These are phyloP conservation scores for Obelidium mucronatum DNA, from an alignment of 192 early-diverging fungal species.

Conservation along the genomic window DNA sequence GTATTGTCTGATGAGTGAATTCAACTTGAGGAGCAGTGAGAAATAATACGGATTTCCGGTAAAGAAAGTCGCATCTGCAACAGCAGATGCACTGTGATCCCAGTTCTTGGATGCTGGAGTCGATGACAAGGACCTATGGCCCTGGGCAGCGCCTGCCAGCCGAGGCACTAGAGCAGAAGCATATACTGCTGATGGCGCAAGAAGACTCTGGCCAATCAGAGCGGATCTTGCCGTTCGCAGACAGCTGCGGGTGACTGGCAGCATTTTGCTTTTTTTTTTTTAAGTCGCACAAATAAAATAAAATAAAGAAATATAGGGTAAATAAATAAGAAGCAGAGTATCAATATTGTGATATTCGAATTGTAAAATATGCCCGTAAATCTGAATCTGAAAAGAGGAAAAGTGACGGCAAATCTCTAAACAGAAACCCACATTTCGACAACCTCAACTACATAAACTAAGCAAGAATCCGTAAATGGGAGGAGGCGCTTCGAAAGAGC, in stretches of 20 bases:
- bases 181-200: background rate
- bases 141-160: background rate
- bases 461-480: background rate
- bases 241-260: background rate
- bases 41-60: conserved; percentile 84
- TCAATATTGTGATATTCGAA: too few species aligned
- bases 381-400: too few species aligned
- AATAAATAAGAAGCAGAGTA: too few species aligned
- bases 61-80: conserved; percentile 83
- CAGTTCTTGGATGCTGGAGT: background rate
- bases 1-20: conserved; percentile 57
- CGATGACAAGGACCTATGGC: background rate
- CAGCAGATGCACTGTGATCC: conserved; percentile 33
- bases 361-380: too few species aligned
- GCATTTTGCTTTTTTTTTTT: background rate
- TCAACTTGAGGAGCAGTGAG: conserved; percentile 73
- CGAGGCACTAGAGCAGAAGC: too few species aligned
- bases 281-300: background rate
- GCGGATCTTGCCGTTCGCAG: background rate
- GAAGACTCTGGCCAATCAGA: background rate
- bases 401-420: too few species aligned
- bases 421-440: too few species aligned
- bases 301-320: too few species aligned
- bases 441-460: background rate
- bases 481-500: background rate